Base-by-base conservation (phyloP, 2,329 filamentous ascomycete species). In the Tolypocladium pustulatum region DNA sequence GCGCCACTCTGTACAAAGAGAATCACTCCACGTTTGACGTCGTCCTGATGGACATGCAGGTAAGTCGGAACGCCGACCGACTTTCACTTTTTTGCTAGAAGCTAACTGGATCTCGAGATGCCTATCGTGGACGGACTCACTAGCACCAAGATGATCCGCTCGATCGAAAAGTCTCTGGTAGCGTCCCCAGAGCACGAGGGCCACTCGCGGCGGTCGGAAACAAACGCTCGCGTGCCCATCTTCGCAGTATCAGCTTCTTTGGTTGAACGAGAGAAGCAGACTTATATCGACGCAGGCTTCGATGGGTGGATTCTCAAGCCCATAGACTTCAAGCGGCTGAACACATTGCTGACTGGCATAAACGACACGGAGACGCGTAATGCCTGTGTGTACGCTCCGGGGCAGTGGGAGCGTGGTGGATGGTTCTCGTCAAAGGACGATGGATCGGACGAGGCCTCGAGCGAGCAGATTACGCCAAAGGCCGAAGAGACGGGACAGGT, bases 231-330 rank as follows among this genome's bases (percentile, higher is more conserved):
- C 37, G 80, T 92, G 2, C 90, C 91, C 0, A 88, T 96, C 56
- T 90, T 96, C 65, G 91, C 90, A 0, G 90, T 96, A 0, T 96
- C 91, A 0, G 91, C 91, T 9, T 93, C 90, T 0, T 75, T 96
- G 1, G 67, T 89, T 1, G 91, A 96, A 69, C 81, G 78, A 22
- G 82, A 91, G 52, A 81, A 76, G 56, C 77, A 86, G 46, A 81
- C 73, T 0, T 96, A 96, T 64, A 81, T 91, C 51, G 79, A 88
- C 52, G 85, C 85, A 8, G 91, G 91, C 0, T 96, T 96, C 64
- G 91, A 96, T 64, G 91, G 88, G 30, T 96, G 91, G 91, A 91
- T 96, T 32, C 75, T 95, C 59, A 96, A 96, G 67, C 91, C 91
- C 0, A 89, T 96, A 52, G 86, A 93, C 61, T 95, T 96, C 68